A percentile compares a stretch with the other conserved stretches of the same genome.
phyloP scores from a whole-genome alignment of 1,139 yeast genomes.

The Nakaseomyces uthaithaninus region DNA sequence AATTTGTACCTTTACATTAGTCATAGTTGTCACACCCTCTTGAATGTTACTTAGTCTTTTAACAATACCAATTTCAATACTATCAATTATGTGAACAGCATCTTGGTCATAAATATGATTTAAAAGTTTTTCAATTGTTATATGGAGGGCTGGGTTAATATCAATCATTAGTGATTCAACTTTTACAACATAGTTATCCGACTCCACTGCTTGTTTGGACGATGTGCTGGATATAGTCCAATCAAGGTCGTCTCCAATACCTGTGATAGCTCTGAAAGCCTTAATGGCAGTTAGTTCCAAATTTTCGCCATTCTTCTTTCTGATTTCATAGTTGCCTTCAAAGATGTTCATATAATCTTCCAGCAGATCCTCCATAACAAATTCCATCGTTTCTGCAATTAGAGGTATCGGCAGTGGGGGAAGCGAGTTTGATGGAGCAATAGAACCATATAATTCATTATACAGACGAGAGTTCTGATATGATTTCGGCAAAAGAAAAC shows the following conservation, averaged over 20 bases:
- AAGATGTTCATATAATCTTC: slow-evolving; percentile 13
- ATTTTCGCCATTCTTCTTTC: slow-evolving; percentile 6
- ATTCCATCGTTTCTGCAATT: slow-evolving; percentile 37
- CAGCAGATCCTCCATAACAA: slow-evolving; percentile 34
- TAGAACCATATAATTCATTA: slow-evolving; percentile 42
- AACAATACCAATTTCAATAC: slow-evolving; percentile 55
- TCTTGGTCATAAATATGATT: slow-evolving; percentile 29
- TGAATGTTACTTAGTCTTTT: slow-evolving; percentile 36
- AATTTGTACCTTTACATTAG: slow-evolving; percentile 45
- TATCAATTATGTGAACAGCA: slow-evolving; percentile 52
- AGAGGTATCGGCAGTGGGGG: slow-evolving; percentile 63
- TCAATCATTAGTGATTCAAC: slow-evolving; percentile 16
- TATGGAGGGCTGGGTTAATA: slow-evolving; percentile 16
- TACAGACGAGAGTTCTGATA: slow-evolving; percentile 40
- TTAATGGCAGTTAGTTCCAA: slow-evolving; percentile 3
- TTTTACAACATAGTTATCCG: slow-evolving; percentile 18
- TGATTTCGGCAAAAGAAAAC: slow-evolving; percentile 55
- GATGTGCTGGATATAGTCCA: background rate
- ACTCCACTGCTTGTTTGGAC: background rate
- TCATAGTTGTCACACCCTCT: slow-evolving; percentile 35
- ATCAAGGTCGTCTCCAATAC: background rate
- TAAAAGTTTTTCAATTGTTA: slow-evolving; percentile 23
- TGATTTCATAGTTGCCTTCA: slow-evolving; percentile 4
- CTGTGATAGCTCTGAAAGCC: slow-evolving; percentile 4
- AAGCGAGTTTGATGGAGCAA: slow-evolving; percentile 53